A percentile compares a stretch with the other conserved stretches of the same genome.
Conservation (phyloP, 352 stramenopile genomes). For the Phytophthora macrochlamydospora region DNA sequence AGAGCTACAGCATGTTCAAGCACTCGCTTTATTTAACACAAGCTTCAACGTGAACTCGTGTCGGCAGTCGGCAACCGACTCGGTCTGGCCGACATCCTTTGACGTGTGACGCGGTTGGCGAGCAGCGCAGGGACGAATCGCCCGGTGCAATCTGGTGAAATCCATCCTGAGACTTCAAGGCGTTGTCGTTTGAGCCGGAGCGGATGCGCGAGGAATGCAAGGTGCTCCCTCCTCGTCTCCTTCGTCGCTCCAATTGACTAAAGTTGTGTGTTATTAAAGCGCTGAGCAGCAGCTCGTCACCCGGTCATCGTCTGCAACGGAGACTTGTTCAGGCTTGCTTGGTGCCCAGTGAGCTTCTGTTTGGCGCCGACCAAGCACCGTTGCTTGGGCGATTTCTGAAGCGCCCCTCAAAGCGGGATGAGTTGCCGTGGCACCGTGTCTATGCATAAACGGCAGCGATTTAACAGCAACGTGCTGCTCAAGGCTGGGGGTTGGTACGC, state of each 20-base stretch:
- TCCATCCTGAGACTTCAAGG: conserved; percentile 28
- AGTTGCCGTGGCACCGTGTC: neutral
- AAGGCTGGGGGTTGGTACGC: too few relatives aligned
- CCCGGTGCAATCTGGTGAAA: conserved; percentile 21
- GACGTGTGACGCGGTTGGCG: neutral
- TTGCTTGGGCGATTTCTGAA: neutral
- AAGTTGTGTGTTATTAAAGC: neutral
- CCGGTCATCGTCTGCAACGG: too few relatives aligned
- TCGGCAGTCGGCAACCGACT: too few relatives aligned
- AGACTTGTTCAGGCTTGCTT: too few relatives aligned
- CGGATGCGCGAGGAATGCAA: conserved; percentile 17
- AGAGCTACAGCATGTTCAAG: too few relatives aligned
- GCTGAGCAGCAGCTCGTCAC: neutral
- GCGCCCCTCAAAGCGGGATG: conserved; percentile 1
- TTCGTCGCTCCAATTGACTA: neutral
- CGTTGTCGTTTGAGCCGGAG: conserved; percentile 21
- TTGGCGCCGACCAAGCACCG: neutral
- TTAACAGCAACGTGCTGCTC: too few relatives aligned
- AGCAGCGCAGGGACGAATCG: neutral
- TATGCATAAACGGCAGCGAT: neutral
- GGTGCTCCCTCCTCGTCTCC: conserved; percentile 6
- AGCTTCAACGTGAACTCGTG: too few relatives aligned
- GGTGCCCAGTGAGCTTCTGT: neutral
- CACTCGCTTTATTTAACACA: too few relatives aligned
- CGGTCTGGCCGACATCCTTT: neutral